These are phyloP conservation scores for Neopestalotiopsis sp. DNA, from an alignment of 2,329 filamentous ascomycete species.

Conservation along the genomic window DNA sequence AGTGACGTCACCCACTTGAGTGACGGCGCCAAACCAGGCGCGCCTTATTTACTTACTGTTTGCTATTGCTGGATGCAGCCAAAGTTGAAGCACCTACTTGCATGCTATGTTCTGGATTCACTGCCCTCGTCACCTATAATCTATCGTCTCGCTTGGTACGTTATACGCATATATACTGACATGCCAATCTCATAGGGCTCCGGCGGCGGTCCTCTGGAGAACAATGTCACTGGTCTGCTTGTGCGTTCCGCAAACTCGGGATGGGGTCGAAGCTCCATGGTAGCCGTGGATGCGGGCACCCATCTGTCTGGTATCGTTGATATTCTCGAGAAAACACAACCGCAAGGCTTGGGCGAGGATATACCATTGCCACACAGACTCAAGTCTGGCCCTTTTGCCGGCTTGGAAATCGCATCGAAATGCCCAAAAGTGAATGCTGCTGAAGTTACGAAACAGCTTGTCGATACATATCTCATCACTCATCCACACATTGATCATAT, in stretches of 20 bases:
- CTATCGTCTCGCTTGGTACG: not conserved
- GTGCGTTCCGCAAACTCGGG: conserved; percentile 80
- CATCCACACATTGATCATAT: conserved; percentile 98
- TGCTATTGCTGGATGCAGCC: not conserved
- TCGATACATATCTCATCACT: conserved; percentile 91
- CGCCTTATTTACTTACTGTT: not conserved
- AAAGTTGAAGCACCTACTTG: too few relatives aligned
- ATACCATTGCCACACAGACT: conserved; percentile 59
- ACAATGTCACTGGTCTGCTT: conserved; percentile 87
- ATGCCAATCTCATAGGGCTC: conserved; percentile 66
- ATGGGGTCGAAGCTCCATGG: conserved; percentile 82
- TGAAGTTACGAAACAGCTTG: conserved; percentile 77
- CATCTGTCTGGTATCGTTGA: conserved; percentile 85
- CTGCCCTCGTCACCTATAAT: not conserved
- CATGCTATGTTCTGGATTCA: not conserved
- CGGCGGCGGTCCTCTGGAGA: conserved; percentile 87
- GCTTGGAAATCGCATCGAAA: conserved; percentile 71
- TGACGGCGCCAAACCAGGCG: too few relatives aligned
- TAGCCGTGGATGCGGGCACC: conserved; percentile 94
- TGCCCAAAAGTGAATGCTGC: conserved; percentile 79
- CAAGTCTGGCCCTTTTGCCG: conserved; percentile 77
- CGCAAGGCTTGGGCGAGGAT: conserved; percentile 40
- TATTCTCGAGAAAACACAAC: conserved; percentile 69
- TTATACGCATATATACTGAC: not conserved
- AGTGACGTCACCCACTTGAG: too few relatives aligned